A percentile compares a stretch with the other conserved stretches of the same genome.
phyloP scores from a whole-genome alignment of 768 basidiomycete genomes.

The Dioszegia hungarica region DNA sequence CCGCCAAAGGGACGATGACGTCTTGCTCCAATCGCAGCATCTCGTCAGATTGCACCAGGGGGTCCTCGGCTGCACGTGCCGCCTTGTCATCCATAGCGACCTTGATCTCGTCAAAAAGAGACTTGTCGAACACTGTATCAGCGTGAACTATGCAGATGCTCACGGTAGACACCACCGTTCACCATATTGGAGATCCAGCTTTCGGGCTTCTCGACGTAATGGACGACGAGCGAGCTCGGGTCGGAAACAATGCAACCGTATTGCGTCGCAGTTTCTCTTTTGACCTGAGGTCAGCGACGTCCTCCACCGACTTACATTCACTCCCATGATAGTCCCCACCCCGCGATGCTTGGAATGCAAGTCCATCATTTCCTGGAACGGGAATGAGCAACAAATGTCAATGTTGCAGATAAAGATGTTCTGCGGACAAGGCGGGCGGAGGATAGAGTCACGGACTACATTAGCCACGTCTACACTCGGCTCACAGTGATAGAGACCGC shows the following conservation, averaged over 20 bases:
- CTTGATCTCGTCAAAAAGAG: slow-evolving; percentile 52
- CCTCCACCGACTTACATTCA: slow-evolving; percentile 40
- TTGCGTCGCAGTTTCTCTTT: slow-evolving; percentile 49
- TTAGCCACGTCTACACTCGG: slow-evolving; percentile 2
- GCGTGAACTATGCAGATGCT: slow-evolving; percentile 12
- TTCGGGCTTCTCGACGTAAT: slow-evolving; percentile 54
- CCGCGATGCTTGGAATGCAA: slow-evolving; percentile 51
- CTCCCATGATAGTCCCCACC: slow-evolving; percentile 52
- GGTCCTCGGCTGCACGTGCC: slow-evolving; percentile 46
- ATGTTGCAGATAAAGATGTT: slow-evolving; percentile 54
- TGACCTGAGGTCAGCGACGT: slow-evolving; percentile 30
- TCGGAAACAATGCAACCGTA: slow-evolving; percentile 53
- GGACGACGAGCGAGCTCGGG: slow-evolving; percentile 45
- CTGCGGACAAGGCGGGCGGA: slow-evolving; percentile 45
- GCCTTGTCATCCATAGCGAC: slow-evolving; percentile 51
- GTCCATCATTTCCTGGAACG: slow-evolving; percentile 46
- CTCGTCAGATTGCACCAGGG: slow-evolving; percentile 49
- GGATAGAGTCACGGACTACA: slow-evolving; percentile 51
- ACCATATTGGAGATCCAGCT: slow-evolving; percentile 51
- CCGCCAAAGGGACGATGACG: slow-evolving; percentile 52
- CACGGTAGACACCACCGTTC: slow-evolving; percentile 51
- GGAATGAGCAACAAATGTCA: slow-evolving; percentile 52
- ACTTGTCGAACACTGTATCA: slow-evolving; percentile 50
- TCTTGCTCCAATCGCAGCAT: slow-evolving; percentile 53
- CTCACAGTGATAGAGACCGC: slow-evolving; percentile 49